phyloP scores from a whole-genome alignment of 768 basidiomycete genomes.

The Cubamyces lactineus region DNA sequence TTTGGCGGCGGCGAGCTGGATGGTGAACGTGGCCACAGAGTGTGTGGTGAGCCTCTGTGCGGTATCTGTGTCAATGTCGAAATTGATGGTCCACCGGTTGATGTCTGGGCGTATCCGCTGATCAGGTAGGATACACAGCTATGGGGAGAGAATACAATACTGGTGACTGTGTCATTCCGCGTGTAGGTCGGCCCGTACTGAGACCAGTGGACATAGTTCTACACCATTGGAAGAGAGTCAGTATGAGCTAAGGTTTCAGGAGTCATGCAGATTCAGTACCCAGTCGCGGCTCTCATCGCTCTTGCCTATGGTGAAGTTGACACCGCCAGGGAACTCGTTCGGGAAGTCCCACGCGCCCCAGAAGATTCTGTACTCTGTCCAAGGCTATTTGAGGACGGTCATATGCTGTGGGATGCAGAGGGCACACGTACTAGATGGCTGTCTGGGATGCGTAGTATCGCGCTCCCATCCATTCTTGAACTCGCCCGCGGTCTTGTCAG shows the following conservation, averaged over 20 bases:
- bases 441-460: slow-evolving; percentile 27
- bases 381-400: background rate
- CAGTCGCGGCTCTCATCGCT: slow-evolving; percentile 30
- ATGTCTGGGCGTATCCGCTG: slow-evolving; percentile 9
- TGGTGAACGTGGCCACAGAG: slow-evolving; percentile 31
- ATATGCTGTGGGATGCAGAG: background rate
- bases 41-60: slow-evolving; percentile 3
- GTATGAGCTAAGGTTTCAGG: no score
- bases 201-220: slow-evolving; percentile 38
- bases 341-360: slow-evolving; percentile 39
- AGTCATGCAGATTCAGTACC: slow-evolving; percentile 3
- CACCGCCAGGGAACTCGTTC: slow-evolving; percentile 34
- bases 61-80: slow-evolving; percentile 21
- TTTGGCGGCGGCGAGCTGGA: slow-evolving; percentile 34
- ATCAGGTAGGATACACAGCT: background rate
- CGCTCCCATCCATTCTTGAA: slow-evolving; percentile 32
- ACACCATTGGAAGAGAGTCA: no score
- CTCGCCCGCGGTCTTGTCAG: slow-evolving; percentile 34
- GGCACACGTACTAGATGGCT: slow-evolving; percentile 20
- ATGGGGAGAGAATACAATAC: slow-evolving; percentile 7
- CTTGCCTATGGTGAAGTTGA: slow-evolving; percentile 35
- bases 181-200: slow-evolving; percentile 33
- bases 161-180: slow-evolving; percentile 27
- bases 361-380: slow-evolving; percentile 28
- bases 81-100: slow-evolving; percentile 35